A percentile compares a stretch with the other conserved stretches of the same genome.
Evolutionary conservation across 768 basidiomycete species (phyloP).

Genomic region (Daedaleopsis sinensis): DNA sequence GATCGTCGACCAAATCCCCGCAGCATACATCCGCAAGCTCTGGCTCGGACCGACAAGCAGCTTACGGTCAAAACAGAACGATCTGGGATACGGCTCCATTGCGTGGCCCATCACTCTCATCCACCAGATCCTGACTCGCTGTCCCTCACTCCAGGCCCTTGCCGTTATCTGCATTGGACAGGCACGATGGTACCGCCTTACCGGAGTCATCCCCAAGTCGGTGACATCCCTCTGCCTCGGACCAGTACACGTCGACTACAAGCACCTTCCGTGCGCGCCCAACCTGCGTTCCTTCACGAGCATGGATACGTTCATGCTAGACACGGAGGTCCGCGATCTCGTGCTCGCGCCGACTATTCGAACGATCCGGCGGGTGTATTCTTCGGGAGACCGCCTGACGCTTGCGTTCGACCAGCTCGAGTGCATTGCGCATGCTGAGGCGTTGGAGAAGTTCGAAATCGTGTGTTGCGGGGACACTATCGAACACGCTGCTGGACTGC

Average conservation of each 20-base stretch:
- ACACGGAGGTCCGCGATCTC: slow-evolving; percentile 37
- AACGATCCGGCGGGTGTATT: slow-evolving; percentile 32
- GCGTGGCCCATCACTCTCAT: slow-evolving; percentile 38
- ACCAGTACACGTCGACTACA: slow-evolving; percentile 36
- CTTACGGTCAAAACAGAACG: slow-evolving; percentile 14
- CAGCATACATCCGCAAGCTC: slow-evolving; percentile 22
- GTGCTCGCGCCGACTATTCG: slow-evolving; percentile 34
- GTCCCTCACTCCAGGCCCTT: slow-evolving; percentile 32
- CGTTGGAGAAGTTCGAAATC: slow-evolving; percentile 33
- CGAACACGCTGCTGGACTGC: not conserved
- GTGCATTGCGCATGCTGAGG: slow-evolving; percentile 30
- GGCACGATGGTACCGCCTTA: slow-evolving; percentile 33
- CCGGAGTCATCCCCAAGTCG: slow-evolving; percentile 34
- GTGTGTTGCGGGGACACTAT: slow-evolving; percentile 20
- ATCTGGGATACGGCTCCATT: slow-evolving; percentile 35
- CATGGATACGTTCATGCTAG: slow-evolving; percentile 37
- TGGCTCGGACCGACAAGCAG: slow-evolving; percentile 35
- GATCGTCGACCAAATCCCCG: not conserved
- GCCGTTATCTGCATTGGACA: slow-evolving; percentile 37
- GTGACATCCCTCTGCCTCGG: slow-evolving; percentile 37
- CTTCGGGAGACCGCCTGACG: slow-evolving; percentile 12
- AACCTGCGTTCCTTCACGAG: slow-evolving; percentile 36
- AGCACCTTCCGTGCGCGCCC: slow-evolving; percentile 26
- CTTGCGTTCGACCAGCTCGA: slow-evolving; percentile 35
- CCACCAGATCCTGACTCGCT: slow-evolving; percentile 35